A percentile compares a stretch with the other conserved stretches of the same genome.
These are phyloP conservation scores for Psilocybe subaeruginosa DNA, from an alignment of 768 basidiomycete genomes.

Conservation along the genomic window DNA sequence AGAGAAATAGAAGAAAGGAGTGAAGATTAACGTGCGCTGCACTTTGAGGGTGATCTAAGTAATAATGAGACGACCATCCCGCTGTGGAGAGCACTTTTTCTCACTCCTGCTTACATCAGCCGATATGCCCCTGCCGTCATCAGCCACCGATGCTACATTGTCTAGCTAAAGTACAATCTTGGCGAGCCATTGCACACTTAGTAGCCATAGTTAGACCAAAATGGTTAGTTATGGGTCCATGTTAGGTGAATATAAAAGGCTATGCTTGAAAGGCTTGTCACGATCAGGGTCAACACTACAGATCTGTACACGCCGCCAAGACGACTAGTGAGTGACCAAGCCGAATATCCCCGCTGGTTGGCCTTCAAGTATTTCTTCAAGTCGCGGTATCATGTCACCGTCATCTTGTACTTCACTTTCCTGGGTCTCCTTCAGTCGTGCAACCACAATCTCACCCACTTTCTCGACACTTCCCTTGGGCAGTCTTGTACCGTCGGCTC, in stretches of 20 bases:
- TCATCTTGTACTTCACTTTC: conserved; percentile 29
- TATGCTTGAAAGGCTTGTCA: background rate
- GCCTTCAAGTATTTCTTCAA: background rate
- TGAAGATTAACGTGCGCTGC: conserved; percentile 9
- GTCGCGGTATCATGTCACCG: background rate
- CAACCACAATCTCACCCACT: conserved; percentile 52
- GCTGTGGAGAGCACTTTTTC: conserved; percentile 17
- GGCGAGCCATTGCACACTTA: too few species aligned
- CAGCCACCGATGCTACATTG: background rate
- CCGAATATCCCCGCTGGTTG: background rate
- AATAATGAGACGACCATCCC: background rate
- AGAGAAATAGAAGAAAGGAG: conserved; percentile 14
- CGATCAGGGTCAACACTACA: background rate
- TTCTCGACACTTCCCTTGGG: conserved; percentile 40
- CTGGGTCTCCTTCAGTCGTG: conserved; percentile 56
- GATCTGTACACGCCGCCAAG: background rate
- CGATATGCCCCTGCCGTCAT: background rate
- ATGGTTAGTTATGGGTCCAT: conserved; percentile 5
- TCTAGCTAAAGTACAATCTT: background rate
- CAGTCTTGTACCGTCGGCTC: conserved; percentile 1
- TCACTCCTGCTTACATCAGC: conserved; percentile 24
- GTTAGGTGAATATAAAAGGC: background rate
- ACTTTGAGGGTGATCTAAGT: background rate
- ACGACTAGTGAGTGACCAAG: background rate
- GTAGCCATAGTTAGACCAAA: background rate